Base-by-base conservation (phyloP, 1,284 basidiomycete genomes). In the Austroboletus novae-zelandiae region DNA sequence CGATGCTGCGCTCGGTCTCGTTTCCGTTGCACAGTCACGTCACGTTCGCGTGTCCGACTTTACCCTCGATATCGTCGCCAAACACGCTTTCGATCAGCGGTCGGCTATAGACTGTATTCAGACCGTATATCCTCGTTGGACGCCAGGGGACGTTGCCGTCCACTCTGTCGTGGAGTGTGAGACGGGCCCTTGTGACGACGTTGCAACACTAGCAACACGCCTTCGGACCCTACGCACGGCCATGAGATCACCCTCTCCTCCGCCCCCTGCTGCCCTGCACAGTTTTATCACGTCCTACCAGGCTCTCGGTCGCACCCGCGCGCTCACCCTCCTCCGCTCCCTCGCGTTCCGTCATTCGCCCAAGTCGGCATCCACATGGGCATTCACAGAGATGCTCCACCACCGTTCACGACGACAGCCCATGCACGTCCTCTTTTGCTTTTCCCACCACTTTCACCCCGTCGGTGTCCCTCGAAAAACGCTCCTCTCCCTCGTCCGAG, bases 341-440 rank as follows among this genome's bases (percentile, higher is more conserved):
- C 51, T 59, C 17, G 66, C 64, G 11, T 56, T 51, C 34, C 59
- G 51, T 13, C 54, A 65, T 18, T 67, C 66, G 2, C 43, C 50
- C 0, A 66, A 55, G 51, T 56, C 67, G 15, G 54, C 61, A 1
- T 48, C 64, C 5, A 45, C 55, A 8, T 74, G 73, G 73, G 65
- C 56, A 1, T 61, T 74, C 35, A 64, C 71, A 6, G 68, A 75
- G 50, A 70, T 76, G 67, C 62, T 69, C 3, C 59, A 68, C 50
- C 62, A 70, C 50, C 59, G 59, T 41, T 53, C 54, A 1, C 57
- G 57, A 14, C 50, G 48, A 4, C 57, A 71, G 41, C 47, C 43
- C 27, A 40, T 40, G 9, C 56, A 52, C 5, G 50, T 63, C 15
- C 59, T 69, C 45, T 36, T 53, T 20, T 47, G 59, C 1, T 76